Conservation (phyloP, 2,329 filamentous ascomycete species). For the Phoma sp. region DNA sequence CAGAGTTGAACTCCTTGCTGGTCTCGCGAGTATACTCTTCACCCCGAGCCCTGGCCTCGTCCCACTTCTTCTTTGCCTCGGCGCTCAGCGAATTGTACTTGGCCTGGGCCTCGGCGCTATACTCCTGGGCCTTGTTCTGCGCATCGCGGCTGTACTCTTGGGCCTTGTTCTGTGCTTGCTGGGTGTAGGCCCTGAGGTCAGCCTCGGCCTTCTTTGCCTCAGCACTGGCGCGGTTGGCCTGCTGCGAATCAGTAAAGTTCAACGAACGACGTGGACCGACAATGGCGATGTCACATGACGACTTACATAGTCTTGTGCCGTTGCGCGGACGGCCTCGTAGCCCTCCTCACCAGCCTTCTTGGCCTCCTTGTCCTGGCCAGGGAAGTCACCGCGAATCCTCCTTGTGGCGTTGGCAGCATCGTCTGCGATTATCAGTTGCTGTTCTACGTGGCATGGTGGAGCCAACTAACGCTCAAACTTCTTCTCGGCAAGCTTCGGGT, state of each 20-base stretch:
- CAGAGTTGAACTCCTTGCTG: constrained; percentile 57
- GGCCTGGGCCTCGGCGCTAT: constrained; percentile 56
- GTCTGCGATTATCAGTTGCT: constrained; percentile 59
- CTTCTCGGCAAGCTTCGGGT: constrained; percentile 83
- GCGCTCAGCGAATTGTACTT: constrained; percentile 61
- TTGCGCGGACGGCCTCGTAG: constrained; percentile 53
- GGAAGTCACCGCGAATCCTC: constrained; percentile 71
- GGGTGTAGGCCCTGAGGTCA: constrained; percentile 61
- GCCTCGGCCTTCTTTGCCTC: constrained; percentile 66
- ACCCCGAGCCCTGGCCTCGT: constrained; percentile 69
- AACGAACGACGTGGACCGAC: neutral
- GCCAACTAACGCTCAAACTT: constrained; percentile 76
- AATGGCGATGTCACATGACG: neutral
- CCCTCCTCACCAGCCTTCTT: constrained; percentile 68
- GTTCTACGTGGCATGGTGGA: neutral
- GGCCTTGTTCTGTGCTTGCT: constrained; percentile 66
- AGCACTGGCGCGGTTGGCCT: constrained; percentile 50
- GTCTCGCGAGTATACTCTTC: constrained; percentile 46
- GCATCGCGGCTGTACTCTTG: constrained; percentile 52
- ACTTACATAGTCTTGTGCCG: constrained; percentile 52
- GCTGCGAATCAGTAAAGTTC: constrained; percentile 24
- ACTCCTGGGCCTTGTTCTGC: constrained; percentile 17
- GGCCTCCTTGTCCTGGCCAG: constrained; percentile 67
- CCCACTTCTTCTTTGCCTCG: constrained; percentile 67
- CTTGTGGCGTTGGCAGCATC: constrained; percentile 75